Evolutionary conservation across 441 rosid genomes (phyloP).

Genomic region (Codiaeum variegatum): DNA sequence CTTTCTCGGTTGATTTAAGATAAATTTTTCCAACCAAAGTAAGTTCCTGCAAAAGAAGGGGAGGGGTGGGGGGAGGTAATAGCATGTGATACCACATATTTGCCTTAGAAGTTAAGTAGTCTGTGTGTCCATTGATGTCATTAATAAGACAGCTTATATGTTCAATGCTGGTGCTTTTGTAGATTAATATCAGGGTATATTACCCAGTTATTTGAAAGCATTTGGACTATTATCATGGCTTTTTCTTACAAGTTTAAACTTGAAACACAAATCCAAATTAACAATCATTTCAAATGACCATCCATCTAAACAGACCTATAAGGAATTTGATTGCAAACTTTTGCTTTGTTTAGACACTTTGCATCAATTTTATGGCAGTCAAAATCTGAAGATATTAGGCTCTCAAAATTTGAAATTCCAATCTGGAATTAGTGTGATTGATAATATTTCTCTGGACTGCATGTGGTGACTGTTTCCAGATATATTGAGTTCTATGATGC

Average conservation of each 20-base stretch:
- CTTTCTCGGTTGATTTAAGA: neutral
- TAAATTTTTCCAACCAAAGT: neutral
- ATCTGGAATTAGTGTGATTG: neutral
- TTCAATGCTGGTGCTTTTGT: neutral
- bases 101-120: neutral
- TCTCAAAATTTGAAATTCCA: neutral
- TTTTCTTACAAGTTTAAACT: too few relatives aligned
- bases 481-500: conserved; percentile 93
- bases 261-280: too few relatives aligned
- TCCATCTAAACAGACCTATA: too few relatives aligned
- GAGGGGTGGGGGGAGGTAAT: neutral
- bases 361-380: neutral
- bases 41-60: neutral
- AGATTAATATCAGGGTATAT: neutral
- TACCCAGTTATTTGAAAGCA: too few relatives aligned
- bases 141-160: neutral
- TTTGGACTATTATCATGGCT: too few relatives aligned
- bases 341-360: neutral
- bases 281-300: too few relatives aligned
- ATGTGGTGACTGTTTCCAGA: conserved; percentile 35
- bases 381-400: too few relatives aligned
- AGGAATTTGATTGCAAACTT: neutral
- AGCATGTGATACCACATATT: neutral
- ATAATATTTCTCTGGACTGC: neutral
- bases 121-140: neutral